Base-by-base conservation (phyloP, 1,139 yeast genomes). In the Taphrina betulina region DNA sequence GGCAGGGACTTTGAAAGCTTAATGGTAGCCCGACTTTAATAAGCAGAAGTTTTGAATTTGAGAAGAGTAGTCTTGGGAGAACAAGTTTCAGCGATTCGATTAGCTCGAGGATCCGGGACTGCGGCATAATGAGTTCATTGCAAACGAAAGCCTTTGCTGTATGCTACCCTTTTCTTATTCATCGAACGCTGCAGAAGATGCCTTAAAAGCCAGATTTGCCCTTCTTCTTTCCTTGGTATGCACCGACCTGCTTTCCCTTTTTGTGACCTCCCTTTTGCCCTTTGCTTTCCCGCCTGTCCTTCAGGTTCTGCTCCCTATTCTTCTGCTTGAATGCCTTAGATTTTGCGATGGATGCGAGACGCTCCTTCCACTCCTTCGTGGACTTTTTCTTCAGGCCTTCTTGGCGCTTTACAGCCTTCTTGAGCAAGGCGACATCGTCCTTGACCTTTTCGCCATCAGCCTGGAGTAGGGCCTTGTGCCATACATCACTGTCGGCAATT, bases 291-390 rank as follows among this genome's bases (percentile, higher is more conserved):
- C 54, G 38, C n/a, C 54, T 41, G 40, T 50, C 80, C 68, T 83
- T 82, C 69, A 92, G 75, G 66, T 92, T 92, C 66, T 87, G 95
- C 65, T 89, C 95, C 71, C 96, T 80, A 75, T 92, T 83, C 72
- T 85, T 85, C 74, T 79, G 82, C 65, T 84, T 82, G 14, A 85
- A 86, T 45, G 83, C 78, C 58, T 85, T 83, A 43, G 83, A 82
- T 64, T 83, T 86, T 59, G 80, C 79, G 19, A 92, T 95, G 38
- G 78, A 77, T 65, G 83, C 85, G 70, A 69, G 64, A 12, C 97
- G 80, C 56, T 89, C 96, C 63, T 75, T 78, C 96, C 96, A 88
- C 69, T 87, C 94, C 52, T 81, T 73, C 64, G 85, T 92, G 63
- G 94, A 84, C 72, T 80, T 85, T 66, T 86, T 78, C 72, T 88